Evolutionary conservation across 495 filamentous ascomycete genomes (phyloP), one percentile per base, ranked within the genome.

Genomic region (Podospora fimiseda): DNA sequence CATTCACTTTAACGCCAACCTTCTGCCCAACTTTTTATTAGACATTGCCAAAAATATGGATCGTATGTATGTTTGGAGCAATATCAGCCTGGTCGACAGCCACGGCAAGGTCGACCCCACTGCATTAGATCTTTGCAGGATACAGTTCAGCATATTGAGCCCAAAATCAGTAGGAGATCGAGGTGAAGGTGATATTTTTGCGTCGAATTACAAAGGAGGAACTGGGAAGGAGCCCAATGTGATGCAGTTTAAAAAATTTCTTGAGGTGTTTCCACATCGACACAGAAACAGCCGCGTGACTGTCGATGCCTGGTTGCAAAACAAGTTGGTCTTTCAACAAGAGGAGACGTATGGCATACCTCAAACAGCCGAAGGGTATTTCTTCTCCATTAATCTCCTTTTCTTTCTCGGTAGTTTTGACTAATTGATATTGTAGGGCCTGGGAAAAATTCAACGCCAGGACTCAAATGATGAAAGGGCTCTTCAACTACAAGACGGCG

Each of bases 381-480:
- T 55, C n/a, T 18, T 16, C 2, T n/a, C 39, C n/a, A 20, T 15
- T 15, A 19, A 20, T 33, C 16, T 19, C 9, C 27, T 18, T 33
- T 33, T 33, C 11, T 33, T 22, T 19, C 11, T 22, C 13, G 20
- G 19, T 13, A n/a, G 9, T 14, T 8, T 19, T 27, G 8, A 24
- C 50, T 60, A 36, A 60, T 40, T 15, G 1, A 13, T 1, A 22
- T 2, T 14, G n/a, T 48, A 80, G 76, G 2, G 75, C 77, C 39
- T 81, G 78, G 78, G 68, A 77, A 37, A 72, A 70, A 48, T 81
- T 81, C 53, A 76, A 79, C 55, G 66, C 67, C 24, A 69, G 77
- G 3, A 81, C 78, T 20, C 74, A 76, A 49, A 78, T 81, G 75
- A 79, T 81, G 77, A 81, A 81, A 51, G 78, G 78, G 0, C 59